A percentile compares a stretch with the other conserved stretches of the same genome.
phyloP scores from a whole-genome alignment of 2,329 filamentous ascomycete genomes.

The Torrubiellomyces zombiae region DNA sequence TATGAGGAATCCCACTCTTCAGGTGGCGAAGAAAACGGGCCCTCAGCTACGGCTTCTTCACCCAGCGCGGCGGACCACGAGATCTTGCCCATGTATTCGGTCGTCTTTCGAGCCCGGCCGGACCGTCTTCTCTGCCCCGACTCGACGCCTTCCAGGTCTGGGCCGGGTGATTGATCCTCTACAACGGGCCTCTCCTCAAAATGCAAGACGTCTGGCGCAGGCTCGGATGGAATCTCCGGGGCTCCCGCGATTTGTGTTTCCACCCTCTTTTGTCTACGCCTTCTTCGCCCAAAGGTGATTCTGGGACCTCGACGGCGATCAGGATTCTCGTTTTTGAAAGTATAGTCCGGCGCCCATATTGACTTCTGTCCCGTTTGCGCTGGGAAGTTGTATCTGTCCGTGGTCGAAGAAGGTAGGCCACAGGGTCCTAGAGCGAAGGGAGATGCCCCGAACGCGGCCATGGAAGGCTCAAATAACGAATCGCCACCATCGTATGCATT shows the following conservation, averaged over 20 bases:
- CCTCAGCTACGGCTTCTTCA: constrained; percentile 4
- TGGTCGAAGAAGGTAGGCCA: constrained; percentile 5
- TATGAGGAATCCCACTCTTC: constrained; percentile 2
- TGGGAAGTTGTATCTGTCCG: constrained; percentile 16
- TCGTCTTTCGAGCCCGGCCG: too few species aligned
- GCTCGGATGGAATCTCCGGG: too few species aligned
- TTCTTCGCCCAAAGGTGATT: constrained; percentile 2
- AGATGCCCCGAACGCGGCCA: constrained; percentile 6
- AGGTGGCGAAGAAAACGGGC: constrained; percentile 2
- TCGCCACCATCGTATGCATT: constrained; percentile 3
- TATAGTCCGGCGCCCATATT: constrained; percentile 15
- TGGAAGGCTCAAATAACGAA: constrained; percentile 4
- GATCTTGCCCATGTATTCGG: not conserved
- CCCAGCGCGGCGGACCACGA: not conserved
- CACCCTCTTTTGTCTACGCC: too few species aligned
- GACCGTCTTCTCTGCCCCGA: too few species aligned
- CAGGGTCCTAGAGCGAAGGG: constrained; percentile 7
- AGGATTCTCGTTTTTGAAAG: constrained; percentile 7
- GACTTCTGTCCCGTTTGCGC: constrained; percentile 14
- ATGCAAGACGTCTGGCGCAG: too few species aligned
- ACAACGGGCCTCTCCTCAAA: too few species aligned
- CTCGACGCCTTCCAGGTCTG: too few species aligned
- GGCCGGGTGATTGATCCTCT: too few species aligned
- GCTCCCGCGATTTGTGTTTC: too few species aligned
- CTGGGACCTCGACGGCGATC: not conserved